Evolutionary conservation across 495 filamentous ascomycete species (phyloP), one percentile per base, ranked within the genome.

Genomic region (Talaromyces proteolyticus): DNA sequence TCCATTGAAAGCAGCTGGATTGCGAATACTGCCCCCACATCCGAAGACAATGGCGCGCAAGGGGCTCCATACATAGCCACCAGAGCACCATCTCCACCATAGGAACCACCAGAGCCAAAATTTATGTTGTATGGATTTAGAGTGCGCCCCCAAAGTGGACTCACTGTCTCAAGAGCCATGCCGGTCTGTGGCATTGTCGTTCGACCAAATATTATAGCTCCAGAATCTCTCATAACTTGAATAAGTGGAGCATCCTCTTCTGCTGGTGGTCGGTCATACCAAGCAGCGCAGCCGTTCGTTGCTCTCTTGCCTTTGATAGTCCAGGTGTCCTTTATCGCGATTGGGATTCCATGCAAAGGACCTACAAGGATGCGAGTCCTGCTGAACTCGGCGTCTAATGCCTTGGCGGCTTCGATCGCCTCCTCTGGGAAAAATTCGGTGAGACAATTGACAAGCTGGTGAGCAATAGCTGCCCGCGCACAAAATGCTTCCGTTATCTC

Each of bases 1-100:
- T 3, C 73, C 77, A 57, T 83, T 82, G 52, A 86, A 87, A 2
- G 74, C 76, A 21, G 81, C 73, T 2, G 86, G 86, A 45, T 87
- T 79, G 0, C 86, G 70, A 17, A 89, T 76, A 52, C 73, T 82
- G 6, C 87, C 87, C 0, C 85, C 87, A 44, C 91, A 65, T 91
- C 86, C 12, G 85, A 88, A 0, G 82, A 81, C 55, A 84, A 73
- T 0, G 81, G 81, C 16, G 66, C 60, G 12, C 6, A 29, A 0
- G 79, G 68, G 34, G 75, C 81, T 8, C 81, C 80, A 25, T 62
- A 66, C 46, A 84, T 60, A 1, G 70, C 78, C 37, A 83, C 65
- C 25, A 83, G 60, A 6, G 77, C 79, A 12, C 74, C 79, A 57
- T 84, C 81, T 25, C 80, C 80, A 0, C 81, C 81, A 1, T 75